phyloP scores from a whole-genome alignment of 2,329 filamentous ascomycete genomes.

The Ascocoryne sarcoides region DNA sequence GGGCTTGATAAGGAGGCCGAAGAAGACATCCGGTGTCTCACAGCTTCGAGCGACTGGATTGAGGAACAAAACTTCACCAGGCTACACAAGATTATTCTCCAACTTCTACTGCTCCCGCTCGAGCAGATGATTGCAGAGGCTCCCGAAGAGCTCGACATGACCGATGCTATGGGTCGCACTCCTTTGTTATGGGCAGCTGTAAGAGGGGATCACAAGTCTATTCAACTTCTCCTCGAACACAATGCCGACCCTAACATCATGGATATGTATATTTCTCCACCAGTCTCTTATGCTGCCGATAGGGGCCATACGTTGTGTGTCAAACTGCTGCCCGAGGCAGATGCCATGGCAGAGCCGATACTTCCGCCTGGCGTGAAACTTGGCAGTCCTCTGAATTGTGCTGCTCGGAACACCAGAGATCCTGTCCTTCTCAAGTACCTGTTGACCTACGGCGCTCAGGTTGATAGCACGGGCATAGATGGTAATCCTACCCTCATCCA shows the following conservation, averaged over 20 bases:
- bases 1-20: conserved; percentile 1
- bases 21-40: conserved; percentile 3
- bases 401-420: conserved; percentile 5
- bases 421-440: conserved; percentile 6
- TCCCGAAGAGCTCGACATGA: conserved; percentile 1
- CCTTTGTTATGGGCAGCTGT: conserved; percentile 6
- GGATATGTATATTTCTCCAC: conserved; percentile 4
- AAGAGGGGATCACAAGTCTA: conserved; percentile 6
- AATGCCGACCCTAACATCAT: conserved; percentile 8
- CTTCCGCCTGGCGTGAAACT: conserved; percentile 5
- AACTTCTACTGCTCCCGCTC: background rate
- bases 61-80: conserved; percentile 9
- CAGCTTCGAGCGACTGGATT: conserved; percentile 4
- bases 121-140: conserved; percentile 2
- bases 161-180: conserved; percentile 7
- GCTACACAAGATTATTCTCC: conserved; percentile 8
- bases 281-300: conserved; percentile 6
- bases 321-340: conserved; percentile 9
- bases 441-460: conserved; percentile 6
- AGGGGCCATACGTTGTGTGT: conserved; percentile 4
- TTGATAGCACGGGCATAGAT: conserved; percentile 4
- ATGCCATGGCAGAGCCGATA: conserved; percentile 3
- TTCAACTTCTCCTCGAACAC: conserved; percentile 3
- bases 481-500: conserved; percentile 6
- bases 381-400: conserved; percentile 9